Percentiles rank a stretch among this genome's conserved stretches.
phyloP scores from a whole-genome alignment of 352 stramenopile genomes.

The Phytophthora nicotianae region DNA sequence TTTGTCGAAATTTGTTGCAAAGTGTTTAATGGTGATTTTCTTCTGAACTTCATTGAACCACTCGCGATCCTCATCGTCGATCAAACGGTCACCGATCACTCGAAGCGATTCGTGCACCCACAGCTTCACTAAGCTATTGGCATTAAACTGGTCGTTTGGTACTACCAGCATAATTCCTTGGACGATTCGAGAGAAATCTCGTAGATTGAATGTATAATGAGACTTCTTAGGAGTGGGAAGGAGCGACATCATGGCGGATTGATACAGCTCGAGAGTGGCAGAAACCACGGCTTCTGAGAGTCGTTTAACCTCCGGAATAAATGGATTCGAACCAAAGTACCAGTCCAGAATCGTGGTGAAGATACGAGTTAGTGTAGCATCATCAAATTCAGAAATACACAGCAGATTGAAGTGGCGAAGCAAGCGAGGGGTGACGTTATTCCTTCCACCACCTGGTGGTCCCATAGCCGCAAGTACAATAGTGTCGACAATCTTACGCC shows the following conservation, averaged over 20 bases:
- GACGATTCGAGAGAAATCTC: slow-evolving; percentile 93
- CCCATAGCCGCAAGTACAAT: slow-evolving; percentile 92
- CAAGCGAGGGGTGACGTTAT: slow-evolving; percentile 90
- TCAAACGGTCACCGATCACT: slow-evolving; percentile 94
- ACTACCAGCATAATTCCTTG: slow-evolving; percentile 93
- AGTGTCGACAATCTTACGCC: slow-evolving; percentile 91
- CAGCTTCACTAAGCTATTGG: slow-evolving; percentile 87
- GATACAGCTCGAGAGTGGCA: slow-evolving; percentile 93
- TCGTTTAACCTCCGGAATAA: slow-evolving; percentile 73
- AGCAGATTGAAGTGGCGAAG: slow-evolving; percentile 94
- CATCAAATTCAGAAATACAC: slow-evolving; percentile 94
- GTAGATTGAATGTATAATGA: slow-evolving; percentile 97
- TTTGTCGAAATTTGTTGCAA: slow-evolving; percentile 88
- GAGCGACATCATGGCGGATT: slow-evolving; percentile 80
- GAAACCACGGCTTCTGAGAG: slow-evolving; percentile 82
- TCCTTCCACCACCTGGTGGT: slow-evolving; percentile 89
- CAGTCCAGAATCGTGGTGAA: slow-evolving; percentile 92
- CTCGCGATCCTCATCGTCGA: slow-evolving; percentile 91
- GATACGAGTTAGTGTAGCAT: slow-evolving; percentile 91
- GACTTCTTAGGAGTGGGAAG: slow-evolving; percentile 94
- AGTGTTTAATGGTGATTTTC: slow-evolving; percentile 90
- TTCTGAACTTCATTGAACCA: slow-evolving; percentile 93
- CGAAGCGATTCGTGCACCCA: slow-evolving; percentile 95
- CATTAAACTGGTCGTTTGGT: slow-evolving; percentile 80
- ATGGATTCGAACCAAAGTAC: slow-evolving; percentile 78